phyloP scores from a whole-genome alignment of 768 basidiomycete species.

The Pleurotus pulmonarius region DNA sequence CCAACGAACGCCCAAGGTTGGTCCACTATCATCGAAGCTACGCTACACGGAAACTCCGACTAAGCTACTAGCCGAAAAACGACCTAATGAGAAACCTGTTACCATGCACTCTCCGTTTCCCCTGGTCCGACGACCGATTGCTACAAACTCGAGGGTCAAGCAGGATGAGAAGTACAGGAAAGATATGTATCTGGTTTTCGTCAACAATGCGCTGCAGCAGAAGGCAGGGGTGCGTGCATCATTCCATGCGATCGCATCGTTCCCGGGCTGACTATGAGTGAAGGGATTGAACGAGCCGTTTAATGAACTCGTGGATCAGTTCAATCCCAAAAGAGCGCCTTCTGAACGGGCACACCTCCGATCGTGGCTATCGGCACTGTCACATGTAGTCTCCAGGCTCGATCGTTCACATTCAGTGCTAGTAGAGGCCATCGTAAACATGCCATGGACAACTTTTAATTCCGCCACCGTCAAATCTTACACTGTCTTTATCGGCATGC shows the following conservation, averaged over 20 bases:
- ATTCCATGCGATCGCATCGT: constrained; percentile 8
- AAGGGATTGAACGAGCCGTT: constrained; percentile 77
- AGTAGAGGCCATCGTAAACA: constrained; percentile 79
- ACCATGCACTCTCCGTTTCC: constrained; percentile 20
- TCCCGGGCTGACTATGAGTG: constrained; percentile 21
- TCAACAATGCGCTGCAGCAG: constrained; percentile 76
- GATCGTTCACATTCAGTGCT: constrained; percentile 77
- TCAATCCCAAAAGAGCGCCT: constrained; percentile 47
- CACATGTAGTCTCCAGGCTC: constrained; percentile 88
- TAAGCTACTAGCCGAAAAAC: constrained; percentile 41
- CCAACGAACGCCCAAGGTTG: constrained; percentile 64
- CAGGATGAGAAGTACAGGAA: constrained; percentile 73
- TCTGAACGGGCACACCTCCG: constrained; percentile 49
- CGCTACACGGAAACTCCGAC: constrained; percentile 39
- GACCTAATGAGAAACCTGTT: constrained; percentile 26
- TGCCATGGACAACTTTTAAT: constrained; percentile 95
- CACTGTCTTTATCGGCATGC: constrained; percentile 84
- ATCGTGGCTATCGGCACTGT: constrained; percentile 81
- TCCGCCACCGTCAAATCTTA: constrained; percentile 82
- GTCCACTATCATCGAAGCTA: constrained; percentile 44
- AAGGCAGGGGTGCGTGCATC: constrained; percentile 55
- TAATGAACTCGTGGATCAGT: constrained; percentile 87
- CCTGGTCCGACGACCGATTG: constrained; percentile 54
- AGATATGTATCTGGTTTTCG: constrained; percentile 82
- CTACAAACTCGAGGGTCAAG: constrained; percentile 75